Percentiles rank a stretch among this genome's conserved stretches.
Conservation (phyloP, 176 grass and related monocot species). For the Paspalum notatum region DNA sequence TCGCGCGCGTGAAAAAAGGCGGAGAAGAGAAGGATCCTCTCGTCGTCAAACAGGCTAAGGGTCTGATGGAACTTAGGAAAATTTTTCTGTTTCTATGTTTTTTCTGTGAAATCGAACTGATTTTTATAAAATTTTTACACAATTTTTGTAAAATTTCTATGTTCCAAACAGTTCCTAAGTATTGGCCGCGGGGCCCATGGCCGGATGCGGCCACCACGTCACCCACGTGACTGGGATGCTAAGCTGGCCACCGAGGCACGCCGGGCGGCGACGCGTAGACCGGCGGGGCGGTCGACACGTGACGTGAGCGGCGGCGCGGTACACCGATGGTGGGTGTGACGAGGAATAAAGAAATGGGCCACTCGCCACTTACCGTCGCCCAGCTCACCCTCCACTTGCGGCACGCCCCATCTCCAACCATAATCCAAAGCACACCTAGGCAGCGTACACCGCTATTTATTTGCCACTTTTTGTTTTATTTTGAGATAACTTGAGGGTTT, state of each 20-base stretch:
- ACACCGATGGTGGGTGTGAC: slow-evolving; percentile 3
- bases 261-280: slow-evolving; percentile 37
- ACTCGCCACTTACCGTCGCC: slow-evolving; percentile 1
- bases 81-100: no score
- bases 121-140: no score
- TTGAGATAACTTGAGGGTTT: background rate
- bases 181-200: background rate
- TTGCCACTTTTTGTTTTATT: no score
- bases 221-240: slow-evolving; percentile 41
- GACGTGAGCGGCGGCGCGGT: background rate
- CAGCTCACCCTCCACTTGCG: slow-evolving; percentile 45
- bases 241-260: background rate
- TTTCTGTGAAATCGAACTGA: no score
- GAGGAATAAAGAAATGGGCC: slow-evolving; percentile 25
- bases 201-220: slow-evolving; percentile 38
- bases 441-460: background rate
- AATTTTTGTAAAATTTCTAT: no score
- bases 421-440: background rate
- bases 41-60: no score
- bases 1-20: background rate
- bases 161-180: no score
- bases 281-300: slow-evolving; percentile 15
- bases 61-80: no score
- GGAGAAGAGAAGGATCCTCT: background rate
- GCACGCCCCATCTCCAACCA: background rate